A percentile compares a stretch with the other conserved stretches of the same genome.
Evolutionary conservation across 108 stramenopile species (phyloP).

Genomic region (Fistulifera solaris): DNA sequence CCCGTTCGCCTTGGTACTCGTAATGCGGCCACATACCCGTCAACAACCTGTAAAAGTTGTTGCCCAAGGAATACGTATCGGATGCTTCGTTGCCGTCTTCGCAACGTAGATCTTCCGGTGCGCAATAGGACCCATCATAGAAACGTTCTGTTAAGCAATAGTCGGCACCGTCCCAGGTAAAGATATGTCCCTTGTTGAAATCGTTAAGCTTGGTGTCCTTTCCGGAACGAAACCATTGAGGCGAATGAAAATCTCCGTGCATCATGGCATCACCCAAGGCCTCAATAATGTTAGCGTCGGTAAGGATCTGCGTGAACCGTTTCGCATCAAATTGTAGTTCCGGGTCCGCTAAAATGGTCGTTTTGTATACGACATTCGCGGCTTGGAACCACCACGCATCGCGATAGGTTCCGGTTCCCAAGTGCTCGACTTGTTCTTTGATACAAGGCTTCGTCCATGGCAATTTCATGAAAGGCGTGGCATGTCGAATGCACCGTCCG

Average conservation of each 20-base stretch:
- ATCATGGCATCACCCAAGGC: slow-evolving; percentile 52
- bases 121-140: slow-evolving; percentile 21
- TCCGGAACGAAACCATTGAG: slow-evolving; percentile 56
- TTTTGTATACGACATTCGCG: slow-evolving; percentile 1
- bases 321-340: not conserved
- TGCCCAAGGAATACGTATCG: slow-evolving; percentile 44
- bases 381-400: slow-evolving; percentile 3
- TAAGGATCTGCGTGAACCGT: slow-evolving; percentile 32
- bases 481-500: not conserved
- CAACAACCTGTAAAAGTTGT: slow-evolving; percentile 34
- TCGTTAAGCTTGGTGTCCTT: slow-evolving; percentile 63
- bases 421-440: not conserved
- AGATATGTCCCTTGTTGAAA: slow-evolving; percentile 34
- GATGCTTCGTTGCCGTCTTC: slow-evolving; percentile 14
- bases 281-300: slow-evolving; percentile 74
- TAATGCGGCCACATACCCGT: slow-evolving; percentile 9
- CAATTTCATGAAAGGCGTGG: slow-evolving; percentile 5
- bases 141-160: not conserved
- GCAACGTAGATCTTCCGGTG: slow-evolving; percentile 45
- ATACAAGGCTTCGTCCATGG: not conserved
- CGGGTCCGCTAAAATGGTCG: slow-evolving; percentile 10
- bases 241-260: slow-evolving; percentile 72
- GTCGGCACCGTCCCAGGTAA: not conserved
- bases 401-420: slow-evolving; percentile 4
- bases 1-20: not conserved